Evolutionary conservation across 2,329 filamentous ascomycete species (phyloP).

Genomic region (Sordariomycetes sp.): DNA sequence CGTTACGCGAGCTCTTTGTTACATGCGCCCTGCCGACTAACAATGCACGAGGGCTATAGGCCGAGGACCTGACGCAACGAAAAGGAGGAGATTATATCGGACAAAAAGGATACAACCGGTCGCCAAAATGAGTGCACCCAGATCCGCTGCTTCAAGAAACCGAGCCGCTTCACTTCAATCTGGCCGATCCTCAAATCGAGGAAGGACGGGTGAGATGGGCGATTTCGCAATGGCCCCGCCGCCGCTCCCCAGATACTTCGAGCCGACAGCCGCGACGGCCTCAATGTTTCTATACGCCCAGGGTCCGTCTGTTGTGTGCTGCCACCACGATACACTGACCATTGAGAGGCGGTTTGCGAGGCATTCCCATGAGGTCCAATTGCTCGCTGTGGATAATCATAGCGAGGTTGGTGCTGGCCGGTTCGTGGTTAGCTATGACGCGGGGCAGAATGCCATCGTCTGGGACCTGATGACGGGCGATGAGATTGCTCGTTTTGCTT

Average conservation of each 20-base stretch:
- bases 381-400: slow-evolving; percentile 81
- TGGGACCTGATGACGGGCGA: slow-evolving; percentile 93
- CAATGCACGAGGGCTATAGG: neutral
- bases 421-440: slow-evolving; percentile 86
- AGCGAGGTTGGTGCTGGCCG: slow-evolving; percentile 78
- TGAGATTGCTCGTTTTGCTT: slow-evolving; percentile 82
- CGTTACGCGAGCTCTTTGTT: neutral
- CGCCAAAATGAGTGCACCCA: neutral
- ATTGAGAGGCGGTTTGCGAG: slow-evolving; percentile 77
- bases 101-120: neutral
- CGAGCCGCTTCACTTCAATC: slow-evolving; percentile 5
- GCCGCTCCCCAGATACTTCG: slow-evolving; percentile 44
- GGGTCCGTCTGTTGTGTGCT: slow-evolving; percentile 68
- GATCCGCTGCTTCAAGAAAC: slow-evolving; percentile 5
- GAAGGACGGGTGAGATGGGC: slow-evolving; percentile 5
- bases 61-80: neutral
- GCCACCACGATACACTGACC: slow-evolving; percentile 83
- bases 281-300: slow-evolving; percentile 85
- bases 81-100: neutral
- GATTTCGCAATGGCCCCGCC: slow-evolving; percentile 6
- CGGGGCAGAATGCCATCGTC: slow-evolving; percentile 80
- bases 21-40: slow-evolving; percentile 3
- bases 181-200: slow-evolving; percentile 2
- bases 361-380: slow-evolving; percentile 70
- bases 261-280: slow-evolving; percentile 81